Conservation (phyloP, 2,329 filamentous ascomycete genomes). For the Microdochium paspali region DNA sequence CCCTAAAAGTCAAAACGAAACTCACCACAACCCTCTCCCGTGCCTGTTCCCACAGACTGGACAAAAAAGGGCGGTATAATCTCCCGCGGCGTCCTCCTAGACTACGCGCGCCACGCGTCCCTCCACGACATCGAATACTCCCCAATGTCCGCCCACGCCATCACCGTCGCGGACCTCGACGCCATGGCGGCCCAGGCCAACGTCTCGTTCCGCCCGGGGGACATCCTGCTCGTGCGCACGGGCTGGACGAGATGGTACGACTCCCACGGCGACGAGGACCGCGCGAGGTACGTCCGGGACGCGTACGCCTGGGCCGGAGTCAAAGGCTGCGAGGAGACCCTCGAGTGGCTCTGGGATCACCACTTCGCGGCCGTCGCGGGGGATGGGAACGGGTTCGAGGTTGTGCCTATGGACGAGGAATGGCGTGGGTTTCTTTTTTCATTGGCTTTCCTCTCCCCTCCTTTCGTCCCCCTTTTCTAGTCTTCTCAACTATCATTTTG, state of each 20-base stretch:
- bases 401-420: slow-evolving; percentile 5
- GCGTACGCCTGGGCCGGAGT: slow-evolving; percentile 35
- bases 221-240: slow-evolving; percentile 40
- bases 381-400: slow-evolving; percentile 32
- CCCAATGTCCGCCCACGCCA: slow-evolving; percentile 27
- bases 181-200: slow-evolving; percentile 27
- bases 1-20: not conserved
- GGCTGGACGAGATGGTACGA: slow-evolving; percentile 21
- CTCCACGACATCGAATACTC: slow-evolving; percentile 26
- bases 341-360: slow-evolving; percentile 35
- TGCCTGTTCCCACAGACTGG: too few relatives aligned
- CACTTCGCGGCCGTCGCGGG: slow-evolving; percentile 36
- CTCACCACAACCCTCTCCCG: too few relatives aligned
- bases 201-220: slow-evolving; percentile 36
- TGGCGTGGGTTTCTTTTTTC: not conserved
- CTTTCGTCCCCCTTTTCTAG: not conserved
- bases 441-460: not conserved
- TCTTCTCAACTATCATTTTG: not conserved
- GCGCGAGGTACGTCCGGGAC: slow-evolving; percentile 25
- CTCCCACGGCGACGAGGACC: slow-evolving; percentile 18
- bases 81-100: slow-evolving; percentile 40
- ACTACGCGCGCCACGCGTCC: slow-evolving; percentile 36
- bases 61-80: slow-evolving; percentile 26
- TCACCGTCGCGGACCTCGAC: slow-evolving; percentile 17
- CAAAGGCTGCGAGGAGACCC: slow-evolving; percentile 24